phyloP scores from a whole-genome alignment of 2,329 filamentous ascomycete species.

The Calonectria crousiana region DNA sequence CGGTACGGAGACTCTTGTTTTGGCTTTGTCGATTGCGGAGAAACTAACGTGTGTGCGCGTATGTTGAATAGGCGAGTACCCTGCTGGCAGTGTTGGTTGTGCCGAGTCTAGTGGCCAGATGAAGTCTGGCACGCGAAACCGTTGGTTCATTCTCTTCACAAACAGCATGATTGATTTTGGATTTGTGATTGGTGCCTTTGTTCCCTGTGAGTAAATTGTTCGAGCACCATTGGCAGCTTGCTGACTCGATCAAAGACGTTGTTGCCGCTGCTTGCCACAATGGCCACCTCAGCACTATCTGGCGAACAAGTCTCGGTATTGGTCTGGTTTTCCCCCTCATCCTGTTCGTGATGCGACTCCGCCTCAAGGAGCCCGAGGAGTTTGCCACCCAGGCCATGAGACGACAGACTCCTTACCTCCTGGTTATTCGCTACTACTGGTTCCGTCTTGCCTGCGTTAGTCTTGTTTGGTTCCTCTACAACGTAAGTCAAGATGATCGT shows the following conservation, averaged over 20 bases:
- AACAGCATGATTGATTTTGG: slow-evolving; percentile 89
- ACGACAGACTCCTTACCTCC: slow-evolving; percentile 65
- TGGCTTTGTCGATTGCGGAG: rapidly evolving
- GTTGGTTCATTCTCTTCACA: slow-evolving; percentile 92
- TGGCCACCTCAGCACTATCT: slow-evolving; percentile 78
- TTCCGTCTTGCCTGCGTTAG: slow-evolving; percentile 77
- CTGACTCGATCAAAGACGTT: slow-evolving; percentile 50
- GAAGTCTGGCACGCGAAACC: slow-evolving; percentile 83
- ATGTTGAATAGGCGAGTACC: slow-evolving; percentile 68
- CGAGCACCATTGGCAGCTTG: rapidly evolving
- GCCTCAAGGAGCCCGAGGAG: slow-evolving; percentile 82
- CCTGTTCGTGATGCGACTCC: slow-evolving; percentile 78
- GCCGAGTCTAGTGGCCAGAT: slow-evolving; percentile 89
- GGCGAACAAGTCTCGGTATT: slow-evolving; percentile 84
- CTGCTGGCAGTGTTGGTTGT: slow-evolving; percentile 84
- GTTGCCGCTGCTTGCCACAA: slow-evolving; percentile 69
- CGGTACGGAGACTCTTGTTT: slow-evolving; percentile 52
- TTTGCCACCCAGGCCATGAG: slow-evolving; percentile 79
- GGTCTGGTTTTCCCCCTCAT: slow-evolving; percentile 82
- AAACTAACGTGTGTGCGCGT: neutral
- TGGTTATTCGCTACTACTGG: slow-evolving; percentile 77
- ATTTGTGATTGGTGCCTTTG: slow-evolving; percentile 84
- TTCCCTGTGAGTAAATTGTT: slow-evolving; percentile 64
- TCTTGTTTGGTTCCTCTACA: slow-evolving; percentile 88
- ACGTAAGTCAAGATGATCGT: slow-evolving; percentile 57